These are phyloP conservation scores for Acer negundo DNA, from an alignment of 345 rosid species.

Conservation along the genomic window DNA sequence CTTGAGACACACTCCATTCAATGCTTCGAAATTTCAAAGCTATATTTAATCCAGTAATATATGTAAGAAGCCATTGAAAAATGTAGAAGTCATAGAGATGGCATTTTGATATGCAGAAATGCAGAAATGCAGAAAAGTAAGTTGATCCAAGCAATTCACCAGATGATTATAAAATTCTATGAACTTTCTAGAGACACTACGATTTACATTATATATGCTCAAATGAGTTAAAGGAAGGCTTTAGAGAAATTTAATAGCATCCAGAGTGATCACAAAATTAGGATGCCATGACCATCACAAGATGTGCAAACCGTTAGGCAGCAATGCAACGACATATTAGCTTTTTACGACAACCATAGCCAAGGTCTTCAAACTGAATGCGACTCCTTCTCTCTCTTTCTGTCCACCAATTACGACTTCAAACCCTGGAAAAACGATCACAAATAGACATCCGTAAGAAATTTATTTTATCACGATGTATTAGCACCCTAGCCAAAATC, in stretches of 20 bases:
- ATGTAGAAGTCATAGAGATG: neutral
- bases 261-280: neutral
- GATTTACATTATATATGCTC: constrained; percentile 4
- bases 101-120: neutral
- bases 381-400: neutral
- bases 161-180: neutral
- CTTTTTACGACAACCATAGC: neutral
- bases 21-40: neutral
- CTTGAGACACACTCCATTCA: neutral
- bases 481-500: neutral
- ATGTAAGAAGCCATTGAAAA: neutral
- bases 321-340: neutral
- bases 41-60: neutral
- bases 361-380: neutral
- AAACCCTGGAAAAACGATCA: constrained; percentile 8
- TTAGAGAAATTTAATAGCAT: neutral
- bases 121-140: neutral
- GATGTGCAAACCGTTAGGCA: neutral
- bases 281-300: neutral
- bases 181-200: neutral
- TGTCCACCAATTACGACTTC: constrained; percentile 8
- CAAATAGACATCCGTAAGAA: neutral
- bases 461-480: no score
- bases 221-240: neutral
- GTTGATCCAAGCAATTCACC: neutral